Conservation (phyloP, 108 stramenopile species). For the Licmophora abbreviata region DNA sequence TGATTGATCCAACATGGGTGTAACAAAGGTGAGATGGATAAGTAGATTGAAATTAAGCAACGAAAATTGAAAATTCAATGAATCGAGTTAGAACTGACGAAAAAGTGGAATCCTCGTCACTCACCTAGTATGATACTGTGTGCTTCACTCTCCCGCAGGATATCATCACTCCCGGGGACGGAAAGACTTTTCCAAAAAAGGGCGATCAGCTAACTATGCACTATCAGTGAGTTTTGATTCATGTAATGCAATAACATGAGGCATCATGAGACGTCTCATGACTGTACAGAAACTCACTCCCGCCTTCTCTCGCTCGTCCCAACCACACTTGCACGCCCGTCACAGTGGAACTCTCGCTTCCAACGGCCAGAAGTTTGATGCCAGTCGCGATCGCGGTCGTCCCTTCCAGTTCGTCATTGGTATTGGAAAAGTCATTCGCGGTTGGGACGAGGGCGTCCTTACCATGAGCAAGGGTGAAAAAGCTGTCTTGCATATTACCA, state of each 20-base stretch:
- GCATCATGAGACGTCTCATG: neutral
- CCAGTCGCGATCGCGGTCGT: conserved; percentile 50
- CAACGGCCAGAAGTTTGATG: conserved; percentile 78
- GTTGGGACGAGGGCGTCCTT: conserved; percentile 46
- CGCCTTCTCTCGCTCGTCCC: neutral
- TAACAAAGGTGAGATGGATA: conserved; percentile 3
- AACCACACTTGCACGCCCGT: neutral
- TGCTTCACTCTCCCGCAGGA: conserved; percentile 1
- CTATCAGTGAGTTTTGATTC: conserved; percentile 43
- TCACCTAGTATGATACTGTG: neutral
- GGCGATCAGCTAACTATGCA: conserved; percentile 83
- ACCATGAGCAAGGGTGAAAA: conserved; percentile 72
- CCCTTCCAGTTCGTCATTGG: conserved; percentile 65
- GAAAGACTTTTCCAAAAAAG: conserved; percentile 52
- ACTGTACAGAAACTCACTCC: neutral
- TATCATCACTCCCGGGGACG: conserved; percentile 59
- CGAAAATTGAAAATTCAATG: neutral
- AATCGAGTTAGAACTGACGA: neutral
- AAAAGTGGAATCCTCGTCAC: neutral
- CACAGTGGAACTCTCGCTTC: conserved; percentile 55
- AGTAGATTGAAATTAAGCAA: neutral
- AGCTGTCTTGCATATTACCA: conserved; percentile 61
- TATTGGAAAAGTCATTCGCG: conserved; percentile 39
- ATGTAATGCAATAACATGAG: neutral
- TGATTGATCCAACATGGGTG: conserved; percentile 13